Base-by-base conservation (phyloP, 495 filamentous ascomycete species). In the Lasiosphaeris hirsuta region DNA sequence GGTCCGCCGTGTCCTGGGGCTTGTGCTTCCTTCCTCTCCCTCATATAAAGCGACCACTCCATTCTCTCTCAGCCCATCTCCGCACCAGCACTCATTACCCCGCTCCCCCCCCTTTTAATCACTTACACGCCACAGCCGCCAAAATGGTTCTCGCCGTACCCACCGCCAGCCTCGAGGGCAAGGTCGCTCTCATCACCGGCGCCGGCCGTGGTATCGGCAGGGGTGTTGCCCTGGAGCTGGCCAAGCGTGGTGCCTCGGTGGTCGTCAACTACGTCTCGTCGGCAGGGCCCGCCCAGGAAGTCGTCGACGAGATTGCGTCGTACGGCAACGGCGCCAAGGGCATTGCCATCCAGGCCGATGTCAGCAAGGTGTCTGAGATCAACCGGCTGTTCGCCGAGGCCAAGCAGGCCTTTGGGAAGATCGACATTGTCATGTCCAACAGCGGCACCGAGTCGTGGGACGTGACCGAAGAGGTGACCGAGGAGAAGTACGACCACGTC, bases 351-450 rank as follows among this genome's bases (percentile, higher is more conserved):
- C 81, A 90, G 69, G 90, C 90, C 55, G 86, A 94, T 68, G 80
- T 94, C 33, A 83, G 83, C 59, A 78, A 84, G 43, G 76, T 86
- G 18, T 66, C 80, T 38, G 84, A 90, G 56, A 87, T 90, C 63
- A 72, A 75, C 19, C 68, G 72, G 10, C 76, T 92, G 5, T 89
- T 90, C 68, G 67, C 71, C 1, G 76, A 82, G 47, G 81, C 85
- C 8, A 81, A 89, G 58, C 71, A 73, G 51, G 75, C 80, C 42
- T 91, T 90, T 54, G 87, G 87, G 52, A 79, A 80, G 52, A 71
- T 93, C 63, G 82, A 92, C 69, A 89, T 93, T 52, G 89, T 92
- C 45, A 85, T 86, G 72, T 84, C 79, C 62, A 89, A 89, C 75
- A 78, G 73, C 46, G 86, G 86, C 40, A 85, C 82, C 59, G 84